Conservation (phyloP, 768 basidiomycete genomes). For the Leccinum imitatum region DNA sequence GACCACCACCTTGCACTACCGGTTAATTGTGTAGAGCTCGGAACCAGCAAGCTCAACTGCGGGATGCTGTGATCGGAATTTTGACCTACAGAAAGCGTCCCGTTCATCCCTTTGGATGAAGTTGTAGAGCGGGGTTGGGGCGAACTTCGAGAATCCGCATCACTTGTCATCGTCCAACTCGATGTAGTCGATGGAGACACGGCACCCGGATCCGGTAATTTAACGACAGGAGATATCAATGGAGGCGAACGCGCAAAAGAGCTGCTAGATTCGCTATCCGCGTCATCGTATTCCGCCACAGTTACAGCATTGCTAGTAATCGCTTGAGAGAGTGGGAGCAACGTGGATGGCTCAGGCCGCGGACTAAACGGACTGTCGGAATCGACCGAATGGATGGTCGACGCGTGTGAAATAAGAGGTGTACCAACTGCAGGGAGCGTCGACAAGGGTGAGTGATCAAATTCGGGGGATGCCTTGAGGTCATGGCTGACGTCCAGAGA, state of each 20-base stretch:
- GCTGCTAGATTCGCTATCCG: constrained; percentile 21
- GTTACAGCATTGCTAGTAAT: constrained; percentile 1
- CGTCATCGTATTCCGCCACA: constrained; percentile 12
- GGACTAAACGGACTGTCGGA: constrained; percentile 31
- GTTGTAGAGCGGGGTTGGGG: constrained; percentile 8
- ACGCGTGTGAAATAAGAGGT: constrained; percentile 19
- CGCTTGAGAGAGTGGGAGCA: constrained; percentile 23
- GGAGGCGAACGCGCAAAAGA: constrained; percentile 30
- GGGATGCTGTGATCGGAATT: constrained; percentile 19
- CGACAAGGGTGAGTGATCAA: constrained; percentile 33
- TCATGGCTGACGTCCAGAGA: constrained; percentile 10
- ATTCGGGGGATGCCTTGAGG: constrained; percentile 16
- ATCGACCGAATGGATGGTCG: constrained; percentile 15
- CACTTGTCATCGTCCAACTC: constrained; percentile 31
- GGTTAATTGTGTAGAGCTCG: constrained; percentile 13
- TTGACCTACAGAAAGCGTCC: constrained; percentile 7
- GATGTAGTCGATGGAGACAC: constrained; percentile 27
- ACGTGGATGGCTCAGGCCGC: constrained; percentile 21
- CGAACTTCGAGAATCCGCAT: constrained; percentile 16
- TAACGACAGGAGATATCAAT: constrained; percentile 29
- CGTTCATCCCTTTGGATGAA: constrained; percentile 12
- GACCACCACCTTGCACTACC: constrained; percentile 17
- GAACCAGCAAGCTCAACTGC: constrained; percentile 30
- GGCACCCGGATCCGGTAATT: constrained; percentile 26
- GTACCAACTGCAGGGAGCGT: constrained; percentile 32